These are phyloP conservation scores for Camelina hispida DNA, from an alignment of 345 rosid species.

Conservation along the genomic window DNA sequence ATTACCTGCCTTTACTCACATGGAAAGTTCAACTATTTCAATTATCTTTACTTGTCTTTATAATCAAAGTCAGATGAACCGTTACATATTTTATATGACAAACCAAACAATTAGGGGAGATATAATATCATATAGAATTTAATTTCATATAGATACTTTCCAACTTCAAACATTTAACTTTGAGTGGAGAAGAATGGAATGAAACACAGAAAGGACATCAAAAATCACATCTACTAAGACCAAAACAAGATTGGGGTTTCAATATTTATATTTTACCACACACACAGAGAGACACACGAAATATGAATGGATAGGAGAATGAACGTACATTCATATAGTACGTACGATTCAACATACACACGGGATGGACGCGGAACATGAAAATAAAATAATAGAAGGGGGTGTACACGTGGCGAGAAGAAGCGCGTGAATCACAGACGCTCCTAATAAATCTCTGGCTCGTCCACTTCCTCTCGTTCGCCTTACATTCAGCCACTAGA, in stretches of 20 bases:
- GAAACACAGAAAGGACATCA: background rate
- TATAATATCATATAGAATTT: no score
- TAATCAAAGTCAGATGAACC: no score
- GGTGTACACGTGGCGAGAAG: conserved; percentile 3
- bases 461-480: conserved; percentile 17
- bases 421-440: conserved; percentile 35
- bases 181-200: background rate
- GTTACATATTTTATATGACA: background rate
- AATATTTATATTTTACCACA: background rate
- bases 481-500: conserved; percentile 27
- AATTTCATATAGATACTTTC: no score
- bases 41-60: no score
- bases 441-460: conserved; percentile 33
- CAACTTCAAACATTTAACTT: background rate
- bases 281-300: background rate
- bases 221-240: background rate
- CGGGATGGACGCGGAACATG: conserved; percentile 47
- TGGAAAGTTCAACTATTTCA: conserved; percentile 39
- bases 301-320: background rate
- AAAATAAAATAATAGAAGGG: no score
- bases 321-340: background rate
- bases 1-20: conserved; percentile 22
- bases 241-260: background rate
- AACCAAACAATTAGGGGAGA: background rate
- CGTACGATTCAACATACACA: background rate